Evolutionary conservation across 192 early-diverging fungal species (phyloP), one percentile per base, ranked within the genome.

Genomic region (Podila clonocystis): DNA sequence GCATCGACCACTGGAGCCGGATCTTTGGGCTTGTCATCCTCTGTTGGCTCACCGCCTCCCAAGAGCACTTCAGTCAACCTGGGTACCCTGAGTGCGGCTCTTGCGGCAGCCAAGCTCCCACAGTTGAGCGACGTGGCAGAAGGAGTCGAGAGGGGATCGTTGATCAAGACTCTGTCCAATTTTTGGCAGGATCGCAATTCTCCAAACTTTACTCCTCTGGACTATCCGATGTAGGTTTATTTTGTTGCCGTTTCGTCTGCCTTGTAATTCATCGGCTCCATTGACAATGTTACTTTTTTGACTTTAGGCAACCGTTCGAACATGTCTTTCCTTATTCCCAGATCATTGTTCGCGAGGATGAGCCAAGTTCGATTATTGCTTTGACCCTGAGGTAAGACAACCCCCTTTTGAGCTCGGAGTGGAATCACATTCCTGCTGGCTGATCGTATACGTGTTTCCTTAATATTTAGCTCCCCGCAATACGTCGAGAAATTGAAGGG

Each of bases 351-450:
- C 89, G 95, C 58, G 96, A 98, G 74, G 90, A 94, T 63, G 96
- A 98, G 72, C 96, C 96, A 3, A 95, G 94, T 72, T 95, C 96
- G 0, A 97, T 98, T 65, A 95, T 98, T 65, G 94, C 97, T 4
- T 93, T 94, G 77, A 93, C 97, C 0, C 83, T 98, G 36, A 86
- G 87, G 73, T 89, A 67, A 26, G 70, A 15, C 41, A 15, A 2
- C 13, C 11, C 11, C 41, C 34, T 4, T 45, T 17, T 45, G 4
- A 45, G 15, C 4, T 17, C 4, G 0, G 8, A 15, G 41, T 17
- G 41, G n/a, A 19, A 59, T 52, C 11, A 24, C 6, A 1, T 26
- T 55, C 24, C 3, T 55, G 20, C n/a, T 24, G 20, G 12, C 9
- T 55, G n/a, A 22, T 5, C 20, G 8, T 55, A 1, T 55, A 6